Conservation (phyloP, 2,329 filamentous ascomycete genomes). For the Talaromyces rugulosus region DNA sequence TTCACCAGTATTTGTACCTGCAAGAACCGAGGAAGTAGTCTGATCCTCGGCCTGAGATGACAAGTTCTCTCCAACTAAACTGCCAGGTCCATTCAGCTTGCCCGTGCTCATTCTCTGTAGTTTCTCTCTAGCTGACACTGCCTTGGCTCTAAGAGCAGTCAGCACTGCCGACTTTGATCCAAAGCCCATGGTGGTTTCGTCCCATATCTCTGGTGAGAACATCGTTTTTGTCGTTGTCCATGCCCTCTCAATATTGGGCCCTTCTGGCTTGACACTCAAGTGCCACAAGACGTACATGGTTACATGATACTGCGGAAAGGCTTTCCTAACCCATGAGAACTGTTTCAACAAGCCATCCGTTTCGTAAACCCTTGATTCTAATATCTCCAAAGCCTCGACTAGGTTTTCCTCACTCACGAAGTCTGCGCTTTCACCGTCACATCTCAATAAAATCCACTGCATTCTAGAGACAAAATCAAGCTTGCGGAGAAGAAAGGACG, state of each 20-base stretch:
- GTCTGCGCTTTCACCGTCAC: not conserved
- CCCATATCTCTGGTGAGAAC: not conserved
- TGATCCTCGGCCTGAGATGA: not conserved
- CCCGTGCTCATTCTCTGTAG: not conserved
- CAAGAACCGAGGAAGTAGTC: not conserved
- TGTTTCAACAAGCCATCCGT: not conserved
- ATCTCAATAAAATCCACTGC: not conserved
- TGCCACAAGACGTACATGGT: constrained; percentile 44
- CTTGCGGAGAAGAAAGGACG: not conserved
- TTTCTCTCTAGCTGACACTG: not conserved
- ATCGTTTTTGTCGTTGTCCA: constrained; percentile 20
- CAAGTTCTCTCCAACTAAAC: not conserved
- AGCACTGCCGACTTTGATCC: not conserved
- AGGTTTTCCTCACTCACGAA: not conserved
- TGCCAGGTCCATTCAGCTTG: not conserved
- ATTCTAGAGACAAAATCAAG: not conserved
- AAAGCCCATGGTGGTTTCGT: not conserved
- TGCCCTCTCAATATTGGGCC: constrained; percentile 26
- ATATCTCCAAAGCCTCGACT: not conserved
- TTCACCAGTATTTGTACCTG: not conserved
- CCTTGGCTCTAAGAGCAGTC: not conserved
- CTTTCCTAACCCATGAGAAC: constrained; percentile 32
- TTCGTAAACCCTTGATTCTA: not conserved
- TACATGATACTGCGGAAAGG: constrained; percentile 42
- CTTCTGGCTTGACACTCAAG: constrained; percentile 36